A percentile compares a stretch with the other conserved stretches of the same genome.
Evolutionary conservation across 495 filamentous ascomycete species (phyloP).

Genomic region (Recurvomyces mirabilis): DNA sequence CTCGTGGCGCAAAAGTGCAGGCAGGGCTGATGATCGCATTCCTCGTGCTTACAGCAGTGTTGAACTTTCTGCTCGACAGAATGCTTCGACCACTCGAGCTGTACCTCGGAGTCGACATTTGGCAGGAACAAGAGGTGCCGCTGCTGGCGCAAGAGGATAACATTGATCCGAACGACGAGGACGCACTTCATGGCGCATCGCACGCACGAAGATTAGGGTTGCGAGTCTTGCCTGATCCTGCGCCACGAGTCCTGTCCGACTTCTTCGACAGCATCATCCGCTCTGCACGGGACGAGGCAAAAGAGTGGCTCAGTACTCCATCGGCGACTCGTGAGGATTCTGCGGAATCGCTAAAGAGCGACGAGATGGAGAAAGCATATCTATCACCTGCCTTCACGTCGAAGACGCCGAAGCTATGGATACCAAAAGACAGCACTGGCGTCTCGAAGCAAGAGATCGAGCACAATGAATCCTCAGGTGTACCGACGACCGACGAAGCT

Average conservation of each 20-base stretch:
- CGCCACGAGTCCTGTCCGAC: slow-evolving; percentile 15
- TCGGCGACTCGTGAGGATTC: slow-evolving; percentile 11
- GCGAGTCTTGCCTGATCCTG: slow-evolving; percentile 12
- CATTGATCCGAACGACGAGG: slow-evolving; percentile 17
- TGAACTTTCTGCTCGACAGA: slow-evolving; percentile 25
- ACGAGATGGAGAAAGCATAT: slow-evolving; percentile 51
- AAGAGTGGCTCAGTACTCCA: slow-evolving; percentile 20
- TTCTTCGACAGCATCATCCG: slow-evolving; percentile 26
- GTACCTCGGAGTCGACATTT: slow-evolving; percentile 26
- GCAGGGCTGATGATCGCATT: slow-evolving; percentile 26
- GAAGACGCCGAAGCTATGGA: slow-evolving; percentile 65
- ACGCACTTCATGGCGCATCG: slow-evolving; percentile 22
- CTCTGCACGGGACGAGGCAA: slow-evolving; percentile 19
- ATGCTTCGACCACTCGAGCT: slow-evolving; percentile 26
- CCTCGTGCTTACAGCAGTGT: slow-evolving; percentile 25
- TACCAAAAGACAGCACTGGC: slow-evolving; percentile 65
- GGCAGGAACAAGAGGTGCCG: slow-evolving; percentile 19
- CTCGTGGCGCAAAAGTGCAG: slow-evolving; percentile 19
- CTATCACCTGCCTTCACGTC: slow-evolving; percentile 59
- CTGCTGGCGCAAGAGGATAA: slow-evolving; percentile 15
- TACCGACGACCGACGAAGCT: slow-evolving; percentile 75
- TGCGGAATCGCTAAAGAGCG: slow-evolving; percentile 11
- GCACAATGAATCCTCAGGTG: slow-evolving; percentile 53
- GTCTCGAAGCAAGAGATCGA: slow-evolving; percentile 66
- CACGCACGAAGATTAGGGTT: slow-evolving; percentile 18